Percentiles rank a stretch among this genome's conserved stretches.
Evolutionary conservation across 2,329 filamentous ascomycete species (phyloP).

Genomic region (Ophiocordyceps camponoti-saundersi): DNA sequence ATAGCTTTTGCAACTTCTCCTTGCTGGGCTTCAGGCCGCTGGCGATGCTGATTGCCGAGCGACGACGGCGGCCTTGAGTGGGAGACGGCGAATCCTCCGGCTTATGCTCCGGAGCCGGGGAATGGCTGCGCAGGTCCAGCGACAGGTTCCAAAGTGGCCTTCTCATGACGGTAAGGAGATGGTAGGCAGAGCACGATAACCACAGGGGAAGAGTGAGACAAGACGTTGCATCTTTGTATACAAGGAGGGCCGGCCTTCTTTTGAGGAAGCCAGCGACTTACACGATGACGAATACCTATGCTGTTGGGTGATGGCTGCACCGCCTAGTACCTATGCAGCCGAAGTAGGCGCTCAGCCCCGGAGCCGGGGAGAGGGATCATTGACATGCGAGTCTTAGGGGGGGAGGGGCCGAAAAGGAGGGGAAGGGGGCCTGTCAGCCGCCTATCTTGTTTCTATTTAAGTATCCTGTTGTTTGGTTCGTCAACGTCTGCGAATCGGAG

Average conservation of each 20-base stretch:
- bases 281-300: neutral
- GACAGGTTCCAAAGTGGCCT: neutral
- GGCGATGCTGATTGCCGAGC: slow-evolving; percentile 3
- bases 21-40: slow-evolving; percentile 10
- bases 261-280: neutral
- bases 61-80: neutral
- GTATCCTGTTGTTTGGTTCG: neutral
- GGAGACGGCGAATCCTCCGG: neutral
- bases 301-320: neutral
- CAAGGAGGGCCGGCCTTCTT: neutral
- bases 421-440: neutral
- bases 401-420: neutral
- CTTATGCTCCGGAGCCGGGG: neutral
- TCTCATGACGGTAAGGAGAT: neutral
- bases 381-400: neutral
- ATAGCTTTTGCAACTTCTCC: slow-evolving; percentile 15
- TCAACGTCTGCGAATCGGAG: neutral
- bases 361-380: neutral
- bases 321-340: neutral
- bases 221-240: no score
- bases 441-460: neutral
- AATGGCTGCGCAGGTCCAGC: neutral
- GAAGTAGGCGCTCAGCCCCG: neutral
- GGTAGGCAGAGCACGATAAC: neutral
- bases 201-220: no score